phyloP scores from a whole-genome alignment of 1,139 yeast species.

The Candida pseudocylindracea region DNA sequence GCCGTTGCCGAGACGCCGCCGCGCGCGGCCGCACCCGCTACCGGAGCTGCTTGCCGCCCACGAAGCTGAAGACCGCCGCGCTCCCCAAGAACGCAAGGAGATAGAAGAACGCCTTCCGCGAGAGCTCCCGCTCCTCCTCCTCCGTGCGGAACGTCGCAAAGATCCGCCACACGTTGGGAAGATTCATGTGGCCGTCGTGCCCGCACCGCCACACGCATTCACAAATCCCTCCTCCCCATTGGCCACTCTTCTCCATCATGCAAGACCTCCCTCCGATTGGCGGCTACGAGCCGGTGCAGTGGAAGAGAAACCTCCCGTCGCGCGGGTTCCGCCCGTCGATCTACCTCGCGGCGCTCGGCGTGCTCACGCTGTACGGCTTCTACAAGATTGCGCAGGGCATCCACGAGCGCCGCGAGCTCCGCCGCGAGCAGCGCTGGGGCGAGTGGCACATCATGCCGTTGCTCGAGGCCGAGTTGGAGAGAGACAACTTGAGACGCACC shows the following conservation, averaged over 20 bases:
- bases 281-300: conserved; percentile 73
- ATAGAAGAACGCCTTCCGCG: conserved; percentile 66
- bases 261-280: conserved; percentile 83
- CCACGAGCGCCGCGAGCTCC: conserved; percentile 54
- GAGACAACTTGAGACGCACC: conserved; percentile 14
- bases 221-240: not conserved
- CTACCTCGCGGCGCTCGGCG: conserved; percentile 43
- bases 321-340: conserved; percentile 67
- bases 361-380: conserved; percentile 50
- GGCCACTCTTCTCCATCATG: conserved; percentile 6
- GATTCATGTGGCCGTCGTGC: conserved; percentile 13
- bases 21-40: too few relatives aligned
- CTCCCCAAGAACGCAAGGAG: conserved; percentile 62
- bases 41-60: conserved; percentile 10
- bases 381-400: conserved; percentile 46
- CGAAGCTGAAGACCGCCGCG: conserved; percentile 59
- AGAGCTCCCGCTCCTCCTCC: conserved; percentile 60
- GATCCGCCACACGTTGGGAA: conserved; percentile 51
- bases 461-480: conserved; percentile 63
- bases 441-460: conserved; percentile 55
- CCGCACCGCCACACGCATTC: too few relatives aligned
- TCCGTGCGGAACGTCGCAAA: conserved; percentile 72
- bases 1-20: too few relatives aligned
- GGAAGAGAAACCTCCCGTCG: conserved; percentile 74
- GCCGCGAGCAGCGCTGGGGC: conserved; percentile 63